phyloP scores from a whole-genome alignment of 768 basidiomycete species.

The Tephrocybe sp. region DNA sequence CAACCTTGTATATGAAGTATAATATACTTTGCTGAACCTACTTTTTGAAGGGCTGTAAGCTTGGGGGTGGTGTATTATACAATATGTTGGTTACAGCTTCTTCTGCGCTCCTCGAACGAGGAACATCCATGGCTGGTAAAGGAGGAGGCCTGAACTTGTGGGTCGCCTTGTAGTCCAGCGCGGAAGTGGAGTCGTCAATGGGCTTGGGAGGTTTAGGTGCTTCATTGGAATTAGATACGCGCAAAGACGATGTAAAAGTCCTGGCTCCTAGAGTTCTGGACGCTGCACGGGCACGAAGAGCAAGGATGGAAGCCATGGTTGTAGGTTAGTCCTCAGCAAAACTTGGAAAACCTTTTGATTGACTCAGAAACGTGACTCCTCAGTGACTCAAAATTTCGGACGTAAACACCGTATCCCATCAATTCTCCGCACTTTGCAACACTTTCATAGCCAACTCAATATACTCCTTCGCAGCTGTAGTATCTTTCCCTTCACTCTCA shows the following conservation, averaged over 20 bases:
- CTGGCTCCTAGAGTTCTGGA: conserved; percentile 28
- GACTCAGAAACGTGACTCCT: conserved; percentile 7
- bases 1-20: neutral
- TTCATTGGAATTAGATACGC: conserved; percentile 22
- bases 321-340: neutral
- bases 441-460: conserved; percentile 67
- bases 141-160: conserved; percentile 78
- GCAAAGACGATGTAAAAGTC: conserved; percentile 34
- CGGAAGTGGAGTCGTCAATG: conserved; percentile 92
- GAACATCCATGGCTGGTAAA: conserved; percentile 82
- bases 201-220: conserved; percentile 73
- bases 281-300: conserved; percentile 29
- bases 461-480: conserved; percentile 52
- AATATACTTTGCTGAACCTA: conserved; percentile 29
- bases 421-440: conserved; percentile 38
- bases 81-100: conserved; percentile 97
- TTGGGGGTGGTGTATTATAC: conserved; percentile 94
- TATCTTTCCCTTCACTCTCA: conserved; percentile 52
- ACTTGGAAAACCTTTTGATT: neutral
- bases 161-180: conserved; percentile 84
- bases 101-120: conserved; percentile 80
- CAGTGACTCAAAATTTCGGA: neutral
- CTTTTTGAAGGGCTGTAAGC: conserved; percentile 91
- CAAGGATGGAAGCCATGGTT: conserved; percentile 26
- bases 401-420: conserved; percentile 3